These are phyloP conservation scores for Hypericum androsaemum DNA, from an alignment of 345 rosid genomes.

Conservation along the genomic window DNA sequence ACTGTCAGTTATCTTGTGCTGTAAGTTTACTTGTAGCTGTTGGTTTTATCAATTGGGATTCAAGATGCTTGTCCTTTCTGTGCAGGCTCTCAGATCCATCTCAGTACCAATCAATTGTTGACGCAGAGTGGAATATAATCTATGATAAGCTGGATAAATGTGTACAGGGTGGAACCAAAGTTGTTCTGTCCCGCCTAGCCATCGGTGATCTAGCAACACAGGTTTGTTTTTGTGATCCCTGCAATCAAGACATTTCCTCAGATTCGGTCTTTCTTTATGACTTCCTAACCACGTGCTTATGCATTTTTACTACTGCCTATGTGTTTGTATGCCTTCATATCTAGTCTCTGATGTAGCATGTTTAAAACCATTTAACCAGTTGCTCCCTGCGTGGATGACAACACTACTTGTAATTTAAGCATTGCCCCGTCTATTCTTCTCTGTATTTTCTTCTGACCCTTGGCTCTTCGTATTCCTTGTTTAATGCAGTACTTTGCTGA, in stretches of 20 bases:
- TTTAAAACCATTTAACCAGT: too few relatives aligned
- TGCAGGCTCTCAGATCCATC: constrained; percentile 90
- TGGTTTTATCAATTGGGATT: not conserved
- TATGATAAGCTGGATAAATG: constrained; percentile 98
- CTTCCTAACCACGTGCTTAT: too few relatives aligned
- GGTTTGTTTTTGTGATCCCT: constrained; percentile 27
- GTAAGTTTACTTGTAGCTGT: not conserved
- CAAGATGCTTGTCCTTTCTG: not conserved
- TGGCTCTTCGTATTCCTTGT: not conserved
- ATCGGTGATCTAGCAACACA: constrained; percentile 98
- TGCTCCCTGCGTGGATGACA: too few relatives aligned
- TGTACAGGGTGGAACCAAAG: constrained; percentile 82
- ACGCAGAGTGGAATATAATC: constrained; percentile 99
- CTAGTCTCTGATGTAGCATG: too few relatives aligned
- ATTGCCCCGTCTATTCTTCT: too few relatives aligned
- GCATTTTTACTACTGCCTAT: too few relatives aligned
- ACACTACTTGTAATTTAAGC: too few relatives aligned
- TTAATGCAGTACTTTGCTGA: constrained; percentile 89
- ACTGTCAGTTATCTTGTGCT: constrained; percentile 2
- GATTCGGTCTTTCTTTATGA: too few relatives aligned
- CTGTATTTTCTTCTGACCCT: too few relatives aligned
- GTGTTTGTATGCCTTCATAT: too few relatives aligned
- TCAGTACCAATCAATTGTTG: constrained; percentile 96
- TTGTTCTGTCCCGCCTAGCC: constrained; percentile 94
- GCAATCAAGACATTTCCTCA: too few relatives aligned